Conservation (phyloP, 345 rosid species). For the Eutrema heterophyllum region DNA sequence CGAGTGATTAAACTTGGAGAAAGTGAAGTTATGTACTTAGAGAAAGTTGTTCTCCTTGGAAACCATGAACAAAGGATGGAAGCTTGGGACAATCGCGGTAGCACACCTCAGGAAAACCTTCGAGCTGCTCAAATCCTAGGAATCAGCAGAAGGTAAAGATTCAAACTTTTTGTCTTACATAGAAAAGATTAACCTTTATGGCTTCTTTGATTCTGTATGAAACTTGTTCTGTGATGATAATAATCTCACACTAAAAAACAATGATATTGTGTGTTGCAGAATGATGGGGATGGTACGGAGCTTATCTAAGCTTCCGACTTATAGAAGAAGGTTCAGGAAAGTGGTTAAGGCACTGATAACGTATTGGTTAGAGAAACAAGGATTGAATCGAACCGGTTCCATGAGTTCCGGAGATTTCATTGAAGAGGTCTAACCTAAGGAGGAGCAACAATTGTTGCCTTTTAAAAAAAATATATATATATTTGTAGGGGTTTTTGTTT, state of each 20-base stretch:
- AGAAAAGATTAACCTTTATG: not conserved
- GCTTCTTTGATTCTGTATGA: not conserved
- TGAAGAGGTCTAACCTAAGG: slow-evolving; percentile 23
- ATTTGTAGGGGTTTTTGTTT: not conserved
- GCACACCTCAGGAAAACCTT: slow-evolving; percentile 47
- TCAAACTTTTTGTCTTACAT: not conserved
- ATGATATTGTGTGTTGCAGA: slow-evolving; percentile 30
- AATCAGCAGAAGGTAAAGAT: slow-evolving; percentile 70
- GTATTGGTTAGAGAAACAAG: slow-evolving; percentile 42
- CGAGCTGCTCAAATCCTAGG: slow-evolving; percentile 79
- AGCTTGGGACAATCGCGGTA: slow-evolving; percentile 51
- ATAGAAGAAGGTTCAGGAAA: slow-evolving; percentile 60
- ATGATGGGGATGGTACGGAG: slow-evolving; percentile 69
- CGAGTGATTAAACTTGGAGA: slow-evolving; percentile 50
- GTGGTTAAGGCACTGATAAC: slow-evolving; percentile 57
- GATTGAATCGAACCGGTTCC: slow-evolving; percentile 32
- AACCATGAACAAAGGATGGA: slow-evolving; percentile 43
- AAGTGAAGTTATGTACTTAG: slow-evolving; percentile 56
- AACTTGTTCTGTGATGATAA: not conserved
- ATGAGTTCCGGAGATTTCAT: slow-evolving; percentile 33
- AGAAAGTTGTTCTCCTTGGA: slow-evolving; percentile 61
- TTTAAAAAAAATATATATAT: not conserved
- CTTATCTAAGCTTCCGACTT: slow-evolving; percentile 61
- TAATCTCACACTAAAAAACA: not conserved
- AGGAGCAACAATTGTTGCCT: not conserved